Evolutionary conservation across 108 stramenopile genomes (phyloP), one percentile per base, ranked within the genome.

Genomic region (Skeletonema potamos): DNA sequence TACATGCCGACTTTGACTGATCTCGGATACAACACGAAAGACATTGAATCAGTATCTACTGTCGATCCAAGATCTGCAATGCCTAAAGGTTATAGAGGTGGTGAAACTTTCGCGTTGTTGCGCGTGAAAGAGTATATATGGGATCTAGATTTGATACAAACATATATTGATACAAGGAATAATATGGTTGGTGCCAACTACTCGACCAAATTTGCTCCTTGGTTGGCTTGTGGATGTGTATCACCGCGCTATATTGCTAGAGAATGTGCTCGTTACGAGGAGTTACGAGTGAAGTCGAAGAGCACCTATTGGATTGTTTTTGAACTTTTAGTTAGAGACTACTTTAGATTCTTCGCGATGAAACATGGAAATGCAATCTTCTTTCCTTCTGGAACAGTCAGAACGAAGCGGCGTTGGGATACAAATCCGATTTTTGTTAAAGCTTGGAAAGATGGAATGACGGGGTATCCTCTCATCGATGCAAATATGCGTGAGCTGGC

Each of bases 401-500:
- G 69, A 62, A 5, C 51, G 41, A 18, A 48, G 15, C 71, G 54
- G 4, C 27, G 30, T 76, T 82, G 86, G 76, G 68, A 36, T 76
- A 74, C 44, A 72, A 79, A 54, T 48, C 41, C 66, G 6, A 74
- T 66, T 37, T 82, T 73, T 72, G 27, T 86, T 10, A 70, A 70
- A 56, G 77, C 79, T 11, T 92, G 79, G 80, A 84, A 66, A 60
- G 87, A 76, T 76, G 96, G 96, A 64, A 79, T 58, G 68, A 84
- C 79, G 68, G 96, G 82, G 20, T 91, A 84, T 72, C 97, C 97
- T 13, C 68, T 97, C 48, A 88, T 89, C 4, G 97, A 98, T 75
- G 97, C 95, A 62, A 96, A 96, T 69, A 98, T 97, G 97, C 83
- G 97, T 24, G 97, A 98, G 81, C 81, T 98, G 12, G 66, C 61